phyloP scores from a whole-genome alignment of 805 yeast species.

The Cyberlindnera bimundalis region DNA sequence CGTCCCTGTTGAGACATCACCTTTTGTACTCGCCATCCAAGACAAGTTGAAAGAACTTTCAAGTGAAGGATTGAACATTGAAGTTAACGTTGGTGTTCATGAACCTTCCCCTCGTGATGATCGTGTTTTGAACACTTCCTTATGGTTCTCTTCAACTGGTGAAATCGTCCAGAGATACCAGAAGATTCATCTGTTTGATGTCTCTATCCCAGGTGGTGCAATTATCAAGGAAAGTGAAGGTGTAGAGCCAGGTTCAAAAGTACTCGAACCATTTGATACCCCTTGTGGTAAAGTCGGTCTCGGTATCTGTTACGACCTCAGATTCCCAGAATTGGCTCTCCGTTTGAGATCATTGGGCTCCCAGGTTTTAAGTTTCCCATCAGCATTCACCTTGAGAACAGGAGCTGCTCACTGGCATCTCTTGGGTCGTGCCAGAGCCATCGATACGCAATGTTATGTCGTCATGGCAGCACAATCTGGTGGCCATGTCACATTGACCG shows the following conservation, averaged over 20 bases:
- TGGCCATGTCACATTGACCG: constrained; percentile 41
- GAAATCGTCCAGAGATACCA: constrained; percentile 67
- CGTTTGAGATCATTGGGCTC: constrained; percentile 68
- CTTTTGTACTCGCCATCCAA: constrained; percentile 43
- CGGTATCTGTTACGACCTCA: constrained; percentile 80
- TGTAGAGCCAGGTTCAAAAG: constrained; percentile 70
- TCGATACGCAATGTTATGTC: constrained; percentile 84
- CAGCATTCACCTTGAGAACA: constrained; percentile 89
- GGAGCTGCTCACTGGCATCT: constrained; percentile 90
- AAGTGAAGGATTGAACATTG: constrained; percentile 36
- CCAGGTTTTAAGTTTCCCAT: constrained; percentile 73
- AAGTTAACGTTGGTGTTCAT: constrained; percentile 85
- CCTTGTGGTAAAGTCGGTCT: constrained; percentile 65
- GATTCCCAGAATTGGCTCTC: constrained; percentile 80
- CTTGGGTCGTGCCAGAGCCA: constrained; percentile 78
- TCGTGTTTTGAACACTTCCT: constrained; percentile 64
- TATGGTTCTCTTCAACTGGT: constrained; percentile 70
- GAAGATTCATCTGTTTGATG: constrained; percentile 88
- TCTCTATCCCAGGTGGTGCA: constrained; percentile 63
- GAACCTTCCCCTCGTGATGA: constrained; percentile 53
- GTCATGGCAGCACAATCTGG: constrained; percentile 91
- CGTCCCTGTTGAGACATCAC: constrained; percentile 37
- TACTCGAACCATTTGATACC: constrained; percentile 53
- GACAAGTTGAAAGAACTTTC: constrained; percentile 41
- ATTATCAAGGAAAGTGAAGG: constrained; percentile 69